These are phyloP conservation scores for Arabidopsis lyrata DNA, from an alignment of 441 rosid genomes.

Conservation along the genomic window DNA sequence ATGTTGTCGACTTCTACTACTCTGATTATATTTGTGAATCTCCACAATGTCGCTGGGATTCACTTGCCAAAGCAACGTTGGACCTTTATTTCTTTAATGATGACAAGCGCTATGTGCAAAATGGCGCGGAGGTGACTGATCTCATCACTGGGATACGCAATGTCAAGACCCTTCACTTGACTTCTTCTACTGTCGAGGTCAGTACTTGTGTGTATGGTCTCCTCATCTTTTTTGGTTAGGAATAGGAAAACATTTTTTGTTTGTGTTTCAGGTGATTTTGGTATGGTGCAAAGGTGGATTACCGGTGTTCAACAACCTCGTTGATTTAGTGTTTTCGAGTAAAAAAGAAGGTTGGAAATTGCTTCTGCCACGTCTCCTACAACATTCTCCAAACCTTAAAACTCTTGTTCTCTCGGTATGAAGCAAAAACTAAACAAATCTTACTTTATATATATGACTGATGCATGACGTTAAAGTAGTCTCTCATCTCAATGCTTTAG, in stretches of 20 bases:
- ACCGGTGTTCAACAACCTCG: background rate
- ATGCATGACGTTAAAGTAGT: background rate
- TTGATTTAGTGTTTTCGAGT: background rate
- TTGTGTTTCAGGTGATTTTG: background rate
- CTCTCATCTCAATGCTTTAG: background rate
- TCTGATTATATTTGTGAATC: background rate
- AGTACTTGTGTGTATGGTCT: background rate
- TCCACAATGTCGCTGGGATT: background rate
- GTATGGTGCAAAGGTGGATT: background rate
- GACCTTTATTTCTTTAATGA: background rate
- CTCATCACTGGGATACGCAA: conserved; percentile 1
- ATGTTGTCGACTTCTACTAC: background rate
- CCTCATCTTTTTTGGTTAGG: background rate
- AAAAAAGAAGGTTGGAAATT: background rate
- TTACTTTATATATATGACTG: background rate
- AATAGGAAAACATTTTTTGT: too few relatives aligned
- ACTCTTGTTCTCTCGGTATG: background rate
- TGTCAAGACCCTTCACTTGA: conserved; percentile 11
- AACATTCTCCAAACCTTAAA: background rate
- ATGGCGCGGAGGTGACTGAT: background rate
- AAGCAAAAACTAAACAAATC: background rate
- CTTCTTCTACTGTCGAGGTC: background rate
- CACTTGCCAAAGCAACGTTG: conserved; percentile 8
- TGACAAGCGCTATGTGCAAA: background rate
- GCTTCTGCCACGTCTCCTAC: background rate